Conservation (phyloP, 192 early-diverging fungal species). For the Umbelopsis sp. region DNA sequence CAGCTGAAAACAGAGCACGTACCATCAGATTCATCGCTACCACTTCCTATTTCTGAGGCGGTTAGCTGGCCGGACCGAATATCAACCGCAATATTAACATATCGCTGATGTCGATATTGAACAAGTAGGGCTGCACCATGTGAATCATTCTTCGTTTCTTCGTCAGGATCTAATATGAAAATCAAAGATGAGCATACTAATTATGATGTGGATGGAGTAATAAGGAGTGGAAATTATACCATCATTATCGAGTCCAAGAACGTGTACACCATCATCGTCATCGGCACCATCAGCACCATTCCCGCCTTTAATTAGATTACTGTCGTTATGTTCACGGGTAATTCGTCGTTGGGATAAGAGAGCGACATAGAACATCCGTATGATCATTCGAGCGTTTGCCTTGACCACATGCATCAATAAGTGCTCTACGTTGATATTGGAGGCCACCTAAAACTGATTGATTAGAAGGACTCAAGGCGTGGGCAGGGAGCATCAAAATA, state of each 20-base stretch:
- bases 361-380: conserved; percentile 44
- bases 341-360: conserved; percentile 41
- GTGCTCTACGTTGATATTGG: conserved; percentile 43
- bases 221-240: not conserved
- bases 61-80: conserved; percentile 49
- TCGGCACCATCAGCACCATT: conserved; percentile 28
- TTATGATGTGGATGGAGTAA: conserved; percentile 2
- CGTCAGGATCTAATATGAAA: not conserved
- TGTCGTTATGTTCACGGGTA: conserved; percentile 28
- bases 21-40: conserved; percentile 51
- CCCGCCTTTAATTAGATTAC: not conserved
- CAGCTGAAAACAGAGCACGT: conserved; percentile 5
- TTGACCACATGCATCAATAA: conserved; percentile 46
- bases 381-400: conserved; percentile 44
- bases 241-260: conserved; percentile 19
- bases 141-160: not conserved
- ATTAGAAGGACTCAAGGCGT: not conserved
- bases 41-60: conserved; percentile 43
- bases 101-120: conserved; percentile 46
- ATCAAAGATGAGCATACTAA: not conserved
- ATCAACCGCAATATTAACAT: conserved; percentile 50
- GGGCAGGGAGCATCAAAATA: not conserved
- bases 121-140: conserved; percentile 32
- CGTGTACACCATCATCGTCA: conserved; percentile 21
- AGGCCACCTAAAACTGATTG: conserved; percentile 35